phyloP scores from a whole-genome alignment of 208 protist species.

The Acanthamoeba sp. region DNA sequence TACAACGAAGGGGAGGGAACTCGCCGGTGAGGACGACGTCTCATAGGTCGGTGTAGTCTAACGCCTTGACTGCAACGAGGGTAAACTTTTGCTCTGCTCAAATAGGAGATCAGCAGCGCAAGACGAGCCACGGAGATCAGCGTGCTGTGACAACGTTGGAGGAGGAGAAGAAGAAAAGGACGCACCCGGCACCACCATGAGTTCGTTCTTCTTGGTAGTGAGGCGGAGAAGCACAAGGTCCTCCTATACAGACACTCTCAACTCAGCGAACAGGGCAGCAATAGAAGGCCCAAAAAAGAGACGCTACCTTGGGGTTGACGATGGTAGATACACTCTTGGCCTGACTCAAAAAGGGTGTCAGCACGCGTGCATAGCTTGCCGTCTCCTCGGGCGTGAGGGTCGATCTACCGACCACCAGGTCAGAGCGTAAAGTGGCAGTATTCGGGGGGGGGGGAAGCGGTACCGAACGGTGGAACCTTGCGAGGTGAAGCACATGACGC shows the following conservation, averaged over 20 bases:
- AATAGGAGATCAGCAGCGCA: background rate
- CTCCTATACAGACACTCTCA: too few relatives aligned
- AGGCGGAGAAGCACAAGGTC: conserved; percentile 28
- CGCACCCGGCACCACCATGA: conserved; percentile 41
- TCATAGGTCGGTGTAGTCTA: background rate
- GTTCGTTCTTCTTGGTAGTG: conserved; percentile 46
- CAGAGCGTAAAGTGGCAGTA: too few relatives aligned
- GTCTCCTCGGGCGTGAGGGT: conserved; percentile 49
- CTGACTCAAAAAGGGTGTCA: conserved; percentile 39
- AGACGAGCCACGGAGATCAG: background rate
- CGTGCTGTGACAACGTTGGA: background rate
- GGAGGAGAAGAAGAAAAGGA: background rate
- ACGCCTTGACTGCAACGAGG: background rate
- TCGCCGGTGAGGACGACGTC: too few relatives aligned
- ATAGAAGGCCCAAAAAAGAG: background rate
- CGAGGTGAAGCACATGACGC: conserved; percentile 50
- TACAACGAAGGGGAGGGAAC: too few relatives aligned
- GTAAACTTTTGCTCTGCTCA: conserved; percentile 12
- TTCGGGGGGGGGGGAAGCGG: background rate
- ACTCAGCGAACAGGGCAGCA: background rate
- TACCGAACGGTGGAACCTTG: conserved; percentile 28
- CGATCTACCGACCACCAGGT: background rate
- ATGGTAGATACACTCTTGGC: conserved; percentile 57
- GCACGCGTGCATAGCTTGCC: conserved; percentile 31
- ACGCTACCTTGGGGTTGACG: conserved; percentile 15